Evolutionary conservation across 371 early-diverging fungal genomes (phyloP).

Genomic region (Batrachochytrium dendrobatidis): DNA sequence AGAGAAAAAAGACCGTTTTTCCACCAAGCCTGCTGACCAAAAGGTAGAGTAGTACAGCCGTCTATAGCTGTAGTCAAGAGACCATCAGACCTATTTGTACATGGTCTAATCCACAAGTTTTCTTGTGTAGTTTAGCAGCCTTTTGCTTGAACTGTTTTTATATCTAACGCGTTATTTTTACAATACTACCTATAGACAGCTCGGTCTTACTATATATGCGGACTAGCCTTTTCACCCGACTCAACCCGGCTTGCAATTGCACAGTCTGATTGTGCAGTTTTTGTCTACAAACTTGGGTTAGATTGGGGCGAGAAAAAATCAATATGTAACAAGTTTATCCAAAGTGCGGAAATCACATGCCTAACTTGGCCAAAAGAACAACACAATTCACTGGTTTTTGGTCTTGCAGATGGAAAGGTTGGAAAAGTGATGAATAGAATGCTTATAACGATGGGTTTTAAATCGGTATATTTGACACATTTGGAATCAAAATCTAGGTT

Average conservation of each 20-base stretch:
- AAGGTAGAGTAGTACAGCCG: conserved; percentile 18
- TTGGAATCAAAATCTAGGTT: conserved; percentile 19
- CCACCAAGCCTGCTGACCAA: conserved; percentile 50
- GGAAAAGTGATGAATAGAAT: not conserved
- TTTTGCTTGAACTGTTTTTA: not conserved
- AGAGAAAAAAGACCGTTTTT: conserved; percentile 51
- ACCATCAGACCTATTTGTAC: no score
- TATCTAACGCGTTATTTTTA: not conserved
- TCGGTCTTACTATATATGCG: conserved; percentile 31
- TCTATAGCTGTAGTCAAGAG: no score
- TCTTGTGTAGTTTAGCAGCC: not conserved
- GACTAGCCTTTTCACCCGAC: conserved; percentile 49
- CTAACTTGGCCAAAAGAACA: conserved; percentile 49
- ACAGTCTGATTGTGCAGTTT: conserved; percentile 47
- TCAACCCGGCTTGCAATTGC: conserved; percentile 49
- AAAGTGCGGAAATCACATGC: conserved; percentile 43
- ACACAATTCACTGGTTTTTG: conserved; percentile 47
- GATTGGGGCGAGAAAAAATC: conserved; percentile 57
- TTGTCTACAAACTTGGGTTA: conserved; percentile 50
- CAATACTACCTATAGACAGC: conserved; percentile 9
- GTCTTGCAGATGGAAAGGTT: conserved; percentile 47
- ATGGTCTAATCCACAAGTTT: no score
- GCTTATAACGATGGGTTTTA: not conserved
- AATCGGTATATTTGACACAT: not conserved
- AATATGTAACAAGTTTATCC: conserved; percentile 54